Evolutionary conservation across 2,329 filamentous ascomycete species (phyloP).

Genomic region (Tolypocladium amazonense): DNA sequence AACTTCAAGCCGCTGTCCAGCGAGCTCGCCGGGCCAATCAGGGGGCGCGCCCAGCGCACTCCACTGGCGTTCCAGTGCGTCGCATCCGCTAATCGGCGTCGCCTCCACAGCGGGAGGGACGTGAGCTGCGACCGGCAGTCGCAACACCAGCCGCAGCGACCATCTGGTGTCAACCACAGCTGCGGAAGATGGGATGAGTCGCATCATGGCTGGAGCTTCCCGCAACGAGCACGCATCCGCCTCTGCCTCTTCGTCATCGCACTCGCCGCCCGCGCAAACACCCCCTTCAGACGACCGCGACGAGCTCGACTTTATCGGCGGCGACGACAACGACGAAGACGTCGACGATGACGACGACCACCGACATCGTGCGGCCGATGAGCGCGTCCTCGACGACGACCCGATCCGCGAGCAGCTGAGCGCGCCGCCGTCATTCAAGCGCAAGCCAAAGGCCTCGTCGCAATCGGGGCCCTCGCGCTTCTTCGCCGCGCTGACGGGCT

Average conservation of each 20-base stretch:
- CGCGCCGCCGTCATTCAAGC: slow-evolving; percentile 59
- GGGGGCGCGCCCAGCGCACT: not conserved
- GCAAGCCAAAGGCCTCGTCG: slow-evolving; percentile 45
- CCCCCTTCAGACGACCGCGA: slow-evolving; percentile 29
- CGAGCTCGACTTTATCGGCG: slow-evolving; percentile 33
- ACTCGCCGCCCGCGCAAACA: slow-evolving; percentile 14
- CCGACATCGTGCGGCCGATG: not conserved
- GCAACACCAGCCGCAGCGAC: not conserved
- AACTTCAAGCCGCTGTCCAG: not conserved
- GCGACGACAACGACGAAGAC: slow-evolving; percentile 24
- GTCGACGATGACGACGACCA: slow-evolving; percentile 9
- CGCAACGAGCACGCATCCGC: slow-evolving; percentile 19
- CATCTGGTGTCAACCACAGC: not conserved
- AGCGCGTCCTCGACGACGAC: slow-evolving; percentile 40
- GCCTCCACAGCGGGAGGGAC: not conserved
- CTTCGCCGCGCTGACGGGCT: slow-evolving; percentile 29
- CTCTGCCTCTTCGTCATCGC: slow-evolving; percentile 24
- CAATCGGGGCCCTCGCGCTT: slow-evolving; percentile 36
- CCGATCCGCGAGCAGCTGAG: slow-evolving; percentile 39
- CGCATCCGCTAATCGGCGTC: not conserved
- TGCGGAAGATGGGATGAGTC: slow-evolving; percentile 24
- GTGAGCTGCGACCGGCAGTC: not conserved
- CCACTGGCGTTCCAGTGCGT: not conserved
- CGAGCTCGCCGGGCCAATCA: not conserved
- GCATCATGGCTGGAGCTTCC: slow-evolving; percentile 29